A percentile compares a stretch with the other conserved stretches of the same genome.
Evolutionary conservation across 345 rosid species (phyloP).

Genomic region (Reutealis trisperma): DNA sequence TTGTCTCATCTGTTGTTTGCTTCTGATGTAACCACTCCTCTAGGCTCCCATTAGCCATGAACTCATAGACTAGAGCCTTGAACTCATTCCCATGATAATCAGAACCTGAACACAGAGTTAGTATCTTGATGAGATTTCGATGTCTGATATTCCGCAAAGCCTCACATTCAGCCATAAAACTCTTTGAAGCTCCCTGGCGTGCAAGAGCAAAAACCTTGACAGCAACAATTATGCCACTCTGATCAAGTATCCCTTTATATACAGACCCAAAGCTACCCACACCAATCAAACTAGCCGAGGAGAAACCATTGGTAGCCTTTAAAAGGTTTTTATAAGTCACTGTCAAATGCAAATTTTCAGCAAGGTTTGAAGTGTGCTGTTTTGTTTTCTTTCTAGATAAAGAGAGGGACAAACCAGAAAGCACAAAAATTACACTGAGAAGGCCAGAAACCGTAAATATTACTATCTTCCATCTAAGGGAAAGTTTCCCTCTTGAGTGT

Average conservation of each 20-base stretch:
- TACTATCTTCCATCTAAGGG: not conserved
- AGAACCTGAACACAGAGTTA: slow-evolving; percentile 10
- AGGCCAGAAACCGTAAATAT: not conserved
- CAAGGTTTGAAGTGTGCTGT: not conserved
- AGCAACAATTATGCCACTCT: not conserved
- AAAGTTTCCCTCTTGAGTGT: not conserved
- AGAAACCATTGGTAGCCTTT: not conserved
- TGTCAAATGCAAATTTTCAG: not conserved
- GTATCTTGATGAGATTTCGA: slow-evolving; percentile 21
- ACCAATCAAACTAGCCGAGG: not conserved
- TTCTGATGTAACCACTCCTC: slow-evolving; percentile 20
- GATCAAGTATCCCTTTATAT: not conserved
- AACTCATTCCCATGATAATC: slow-evolving; percentile 12
- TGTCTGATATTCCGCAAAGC: not conserved
- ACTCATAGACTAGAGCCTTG: slow-evolving; percentile 21
- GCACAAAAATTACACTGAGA: not conserved
- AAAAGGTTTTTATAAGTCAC: not conserved
- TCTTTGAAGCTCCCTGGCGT: not conserved
- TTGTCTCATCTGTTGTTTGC: not conserved
- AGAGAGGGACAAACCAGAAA: not conserved
- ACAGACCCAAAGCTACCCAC: not conserved
- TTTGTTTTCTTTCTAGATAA: not conserved
- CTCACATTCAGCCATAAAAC: slow-evolving; percentile 9
- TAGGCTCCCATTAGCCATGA: slow-evolving; percentile 20
- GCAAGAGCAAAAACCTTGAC: not conserved